phyloP scores from a whole-genome alignment of 495 filamentous ascomycete species.

The Amniculicola lignicola region DNA sequence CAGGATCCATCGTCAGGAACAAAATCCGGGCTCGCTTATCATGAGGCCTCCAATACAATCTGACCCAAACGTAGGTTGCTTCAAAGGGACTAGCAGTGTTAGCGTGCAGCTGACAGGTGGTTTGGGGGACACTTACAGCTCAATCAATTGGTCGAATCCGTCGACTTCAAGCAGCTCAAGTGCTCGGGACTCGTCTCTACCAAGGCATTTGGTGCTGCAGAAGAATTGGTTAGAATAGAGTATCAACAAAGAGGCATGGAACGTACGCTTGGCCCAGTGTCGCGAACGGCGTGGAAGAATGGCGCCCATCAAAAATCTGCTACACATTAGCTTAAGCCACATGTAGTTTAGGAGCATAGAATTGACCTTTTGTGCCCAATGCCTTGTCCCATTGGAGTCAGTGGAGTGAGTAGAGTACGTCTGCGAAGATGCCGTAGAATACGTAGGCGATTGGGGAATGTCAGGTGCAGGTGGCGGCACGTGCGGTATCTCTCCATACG shows the following conservation, averaged over 20 bases:
- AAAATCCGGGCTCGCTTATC: constrained; percentile 60
- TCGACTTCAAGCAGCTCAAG: constrained; percentile 42
- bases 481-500: constrained; percentile 30
- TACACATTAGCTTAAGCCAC: background rate
- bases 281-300: constrained; percentile 45
- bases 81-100: constrained; percentile 41
- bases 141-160: constrained; percentile 41
- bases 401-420: constrained; percentile 29
- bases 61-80: constrained; percentile 51
- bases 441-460: constrained; percentile 38
- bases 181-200: constrained; percentile 43
- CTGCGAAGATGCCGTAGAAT: constrained; percentile 32
- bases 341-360: too few species aligned
- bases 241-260: background rate
- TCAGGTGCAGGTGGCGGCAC: constrained; percentile 36
- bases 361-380: constrained; percentile 50
- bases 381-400: constrained; percentile 37
- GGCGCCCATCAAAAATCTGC: constrained; percentile 46
- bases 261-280: constrained; percentile 46
- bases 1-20: constrained; percentile 47
- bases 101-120: background rate
- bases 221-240: background rate
- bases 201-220: constrained; percentile 50
- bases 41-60: constrained; percentile 53
- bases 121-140: constrained; percentile 44